These are phyloP conservation scores for Penstemon newberryi DNA, from an alignment of 257 asterid genomes.

Conservation along the genomic window DNA sequence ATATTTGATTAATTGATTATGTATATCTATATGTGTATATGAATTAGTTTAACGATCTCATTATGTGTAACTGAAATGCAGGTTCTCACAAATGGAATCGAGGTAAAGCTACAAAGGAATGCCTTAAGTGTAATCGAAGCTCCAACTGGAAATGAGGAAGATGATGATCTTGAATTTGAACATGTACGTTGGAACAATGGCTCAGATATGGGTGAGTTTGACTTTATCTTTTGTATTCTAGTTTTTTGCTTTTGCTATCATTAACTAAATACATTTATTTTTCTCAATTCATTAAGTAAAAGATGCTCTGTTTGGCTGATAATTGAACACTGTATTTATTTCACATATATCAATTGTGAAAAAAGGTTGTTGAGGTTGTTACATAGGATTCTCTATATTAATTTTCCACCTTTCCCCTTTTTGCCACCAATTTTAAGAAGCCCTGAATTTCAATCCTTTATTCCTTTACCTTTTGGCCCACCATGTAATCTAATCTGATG, in stretches of 20 bases:
- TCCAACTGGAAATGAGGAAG: constrained; percentile 92
- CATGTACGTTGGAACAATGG: constrained; percentile 61
- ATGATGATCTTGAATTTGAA: constrained; percentile 70
- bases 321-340: too few species aligned
- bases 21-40: too few species aligned
- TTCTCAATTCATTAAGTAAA: too few species aligned
- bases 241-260: too few species aligned
- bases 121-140: constrained; percentile 88
- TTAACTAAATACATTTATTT: too few species aligned
- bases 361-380: constrained; percentile 32
- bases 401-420: constrained; percentile 20
- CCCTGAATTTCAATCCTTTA: constrained; percentile 33
- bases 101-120: constrained; percentile 89
- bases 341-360: neutral
- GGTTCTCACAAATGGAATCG: constrained; percentile 95
- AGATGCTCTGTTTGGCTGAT: too few species aligned
- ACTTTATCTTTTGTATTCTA: neutral
- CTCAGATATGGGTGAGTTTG: constrained; percentile 54
- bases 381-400: constrained; percentile 60
- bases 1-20: neutral
- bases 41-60: neutral
- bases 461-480: constrained; percentile 49
- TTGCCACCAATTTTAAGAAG: constrained; percentile 14
- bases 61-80: constrained; percentile 25
- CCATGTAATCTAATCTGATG: constrained; percentile 36